Evolutionary conservation across 352 stramenopile species (phyloP), one percentile per base, ranked within the genome.

Genomic region (Hyaloperonospora brassicae): DNA sequence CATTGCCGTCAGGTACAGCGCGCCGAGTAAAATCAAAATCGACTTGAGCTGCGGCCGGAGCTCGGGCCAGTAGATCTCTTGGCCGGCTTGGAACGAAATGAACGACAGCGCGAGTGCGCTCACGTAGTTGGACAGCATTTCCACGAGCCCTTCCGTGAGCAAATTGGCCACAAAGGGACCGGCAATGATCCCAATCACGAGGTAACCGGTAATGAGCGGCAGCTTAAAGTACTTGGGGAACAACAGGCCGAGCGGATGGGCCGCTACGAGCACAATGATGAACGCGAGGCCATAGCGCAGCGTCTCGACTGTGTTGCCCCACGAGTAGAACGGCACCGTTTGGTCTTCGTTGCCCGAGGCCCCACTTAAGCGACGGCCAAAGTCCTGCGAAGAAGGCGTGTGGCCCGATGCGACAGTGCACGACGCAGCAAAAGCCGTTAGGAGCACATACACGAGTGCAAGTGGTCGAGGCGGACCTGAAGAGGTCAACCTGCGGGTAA

Each of bases 41-140:
- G 62, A 58, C 48, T 83, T 82, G 50, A 87, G 68, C 50, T 87
- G 77, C n/a, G 77, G 77, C 17, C 54, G 47, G 27, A 87, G 63
- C 43, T 87, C 77, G 11, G 77, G 77, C 17, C 81, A 53, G 39
- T 87, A 87, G 55, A 87, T 82, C 56, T 87, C 77, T 41, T 87
- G 77, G 1, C 77, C 77, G 1, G 77, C 74, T 58, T 87, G 74
- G 56, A 86, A 86, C 53, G 77, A 85, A 62, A 87, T 86, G 62
- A 87, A 87, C 14, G 74, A 84, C 14, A 87, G 64, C 38, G 77
- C 74, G 49, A 86, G 66, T 22, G 72, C 72, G 49, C 72, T 87
- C 50, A 87, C 70, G 42, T 70, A 81, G 10, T 52, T 35, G 12
- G 60, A 60, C 7, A 68, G 31, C 60, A 68, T 52, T 12, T 61